Evolutionary conservation across 495 filamentous ascomycete species (phyloP).

Genomic region (Penicillium psychrofluorescens): DNA sequence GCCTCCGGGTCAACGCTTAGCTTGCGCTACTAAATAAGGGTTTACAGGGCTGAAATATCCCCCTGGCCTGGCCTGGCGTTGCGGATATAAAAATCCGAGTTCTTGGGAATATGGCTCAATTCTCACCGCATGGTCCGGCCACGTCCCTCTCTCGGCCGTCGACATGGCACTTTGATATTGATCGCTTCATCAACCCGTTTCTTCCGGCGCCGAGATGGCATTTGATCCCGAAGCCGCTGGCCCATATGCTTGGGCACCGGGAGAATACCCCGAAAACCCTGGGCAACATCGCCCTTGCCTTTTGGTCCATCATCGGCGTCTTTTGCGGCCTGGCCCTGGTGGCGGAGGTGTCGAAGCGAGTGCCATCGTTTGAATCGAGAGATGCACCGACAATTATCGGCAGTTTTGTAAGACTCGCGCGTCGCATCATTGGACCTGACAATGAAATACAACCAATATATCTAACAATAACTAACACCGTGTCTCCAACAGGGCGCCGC

Average conservation of each 20-base stretch:
- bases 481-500: conserved; percentile 53
- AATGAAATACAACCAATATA: neutral
- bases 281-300: conserved; percentile 29
- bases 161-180: conserved; percentile 56
- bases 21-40: neutral
- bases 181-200: conserved; percentile 54
- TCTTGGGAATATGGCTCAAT: conserved; percentile 2
- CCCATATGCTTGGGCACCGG: conserved; percentile 36
- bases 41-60: neutral
- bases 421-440: neutral
- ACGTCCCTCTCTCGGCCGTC: conserved; percentile 6
- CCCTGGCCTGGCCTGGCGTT: neutral
- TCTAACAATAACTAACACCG: conserved; percentile 3
- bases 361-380: conserved; percentile 29
- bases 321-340: conserved; percentile 39
- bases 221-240: conserved; percentile 27
- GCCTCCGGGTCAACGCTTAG: too few species aligned
- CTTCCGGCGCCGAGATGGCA: conserved; percentile 44
- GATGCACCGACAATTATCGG: conserved; percentile 31
- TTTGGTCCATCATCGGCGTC: conserved; percentile 38
- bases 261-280: conserved; percentile 17
- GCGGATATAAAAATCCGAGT: neutral
- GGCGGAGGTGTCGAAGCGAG: conserved; percentile 30
- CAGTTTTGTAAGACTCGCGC: conserved; percentile 29
- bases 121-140: neutral